Conservation (phyloP, 768 basidiomycete species). For the Pulveroboletus sp. region DNA sequence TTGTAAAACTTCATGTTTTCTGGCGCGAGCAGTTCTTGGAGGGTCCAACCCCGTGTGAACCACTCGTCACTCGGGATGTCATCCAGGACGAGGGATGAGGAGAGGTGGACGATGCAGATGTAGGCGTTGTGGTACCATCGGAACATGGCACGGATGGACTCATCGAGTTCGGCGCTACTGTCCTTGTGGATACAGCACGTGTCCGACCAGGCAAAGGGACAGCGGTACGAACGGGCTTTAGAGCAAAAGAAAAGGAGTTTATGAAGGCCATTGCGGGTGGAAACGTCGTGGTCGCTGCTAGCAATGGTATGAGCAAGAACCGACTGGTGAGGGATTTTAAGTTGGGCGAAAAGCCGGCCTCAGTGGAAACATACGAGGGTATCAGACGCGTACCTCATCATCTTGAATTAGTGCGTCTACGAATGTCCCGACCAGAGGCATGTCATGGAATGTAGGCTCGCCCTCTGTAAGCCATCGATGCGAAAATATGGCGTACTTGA, state of each 20-base stretch:
- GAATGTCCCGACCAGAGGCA: slow-evolving; percentile 1
- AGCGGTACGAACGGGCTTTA: slow-evolving; percentile 6
- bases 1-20: slow-evolving; percentile 16
- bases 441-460: slow-evolving; percentile 10
- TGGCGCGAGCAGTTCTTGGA: slow-evolving; percentile 18
- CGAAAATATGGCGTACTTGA: slow-evolving; percentile 16
- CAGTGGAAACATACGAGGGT: neutral
- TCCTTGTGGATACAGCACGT: slow-evolving; percentile 24
- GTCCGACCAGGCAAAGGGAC: too few species aligned
- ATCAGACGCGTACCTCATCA: neutral
- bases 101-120: slow-evolving; percentile 19
- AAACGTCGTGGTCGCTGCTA: neutral
- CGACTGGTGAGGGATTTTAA: neutral
- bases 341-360: too few species aligned
- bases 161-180: slow-evolving; percentile 23
- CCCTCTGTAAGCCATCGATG: slow-evolving; percentile 12
- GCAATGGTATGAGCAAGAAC: neutral
- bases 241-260: slow-evolving; percentile 12
- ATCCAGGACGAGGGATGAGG: slow-evolving; percentile 1
- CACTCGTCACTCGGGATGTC: slow-evolving; percentile 13
- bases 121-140: slow-evolving; percentile 22
- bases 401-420: neutral
- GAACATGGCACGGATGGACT: slow-evolving; percentile 27
- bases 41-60: too few species aligned
- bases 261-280: slow-evolving; percentile 1